Base-by-base conservation (phyloP, 495 filamentous ascomycete genomes). In the Cenococcum geophilum region DNA sequence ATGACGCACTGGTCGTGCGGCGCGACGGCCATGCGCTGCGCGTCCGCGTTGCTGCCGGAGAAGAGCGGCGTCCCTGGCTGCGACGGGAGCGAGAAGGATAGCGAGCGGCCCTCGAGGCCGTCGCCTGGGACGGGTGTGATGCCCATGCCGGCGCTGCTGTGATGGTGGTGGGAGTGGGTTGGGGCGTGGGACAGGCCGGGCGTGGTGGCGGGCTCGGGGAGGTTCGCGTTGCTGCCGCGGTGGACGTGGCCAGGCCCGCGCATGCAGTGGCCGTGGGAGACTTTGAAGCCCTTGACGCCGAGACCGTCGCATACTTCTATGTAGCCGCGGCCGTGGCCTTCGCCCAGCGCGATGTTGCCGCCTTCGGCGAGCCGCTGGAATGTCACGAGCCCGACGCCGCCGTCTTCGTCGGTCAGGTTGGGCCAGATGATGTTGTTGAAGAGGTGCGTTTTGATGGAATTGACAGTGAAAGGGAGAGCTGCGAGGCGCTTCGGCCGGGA, bases 401-500 rank as follows among this genome's bases (percentile, higher is more conserved):
- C 90, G 71, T 95, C 91, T 76, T 98, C 95, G 73, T 97, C 91
- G 0, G 91, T 93, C 36, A 98, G 77, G 65, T 98, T 98, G 0
- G 93, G 93, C 95, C 95, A 98, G 55, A 98, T 95, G 48, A 97
- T 73, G 69, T 96, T 91, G 75, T 98, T 98, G 77, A 97, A 98
- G 58, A 98, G 87, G 73, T 98, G 91, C 10, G 79, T 82, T 70
- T 96, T 96, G 71, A 98, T 83, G 2, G 92, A 91, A 14, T 86
- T 77, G 47, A 98, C 89, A 36, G 91, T 92, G 18, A 82, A 85
- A 0, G 92, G 91, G 1, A 97, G 75, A 8, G 87, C 93, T 5
- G 91, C 90, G 10, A 98, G 75, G 21, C 85, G 79, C 71, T 97
- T 98, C 6, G 89, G 88, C 14, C 82, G 82, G 47, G 77, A 78